phyloP scores from a whole-genome alignment of 1,139 yeast genomes.

The Taphrina betulina region DNA sequence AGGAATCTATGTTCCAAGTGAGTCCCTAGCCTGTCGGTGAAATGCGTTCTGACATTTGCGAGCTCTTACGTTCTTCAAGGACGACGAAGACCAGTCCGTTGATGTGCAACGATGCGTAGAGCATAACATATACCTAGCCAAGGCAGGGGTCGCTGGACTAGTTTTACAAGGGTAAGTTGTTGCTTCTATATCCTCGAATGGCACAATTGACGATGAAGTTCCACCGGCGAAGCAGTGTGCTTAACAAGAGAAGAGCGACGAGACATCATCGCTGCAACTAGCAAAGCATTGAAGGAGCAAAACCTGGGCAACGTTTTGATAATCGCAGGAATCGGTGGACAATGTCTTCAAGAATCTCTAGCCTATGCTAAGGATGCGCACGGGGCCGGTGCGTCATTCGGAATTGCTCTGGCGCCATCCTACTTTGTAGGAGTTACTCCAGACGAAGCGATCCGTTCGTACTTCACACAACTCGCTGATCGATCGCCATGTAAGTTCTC shows the following conservation, averaged over 20 bases:
- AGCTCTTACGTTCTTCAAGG: conserved; percentile 53
- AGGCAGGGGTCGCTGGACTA: conserved; percentile 51
- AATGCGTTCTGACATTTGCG: no score
- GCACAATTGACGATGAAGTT: not conserved
- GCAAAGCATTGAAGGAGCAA: conserved; percentile 46
- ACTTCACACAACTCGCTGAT: conserved; percentile 52
- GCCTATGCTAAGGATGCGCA: conserved; percentile 47
- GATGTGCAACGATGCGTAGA: conserved; percentile 50
- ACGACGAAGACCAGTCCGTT: conserved; percentile 44
- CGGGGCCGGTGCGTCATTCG: conserved; percentile 51
- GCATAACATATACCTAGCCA: conserved; percentile 49
- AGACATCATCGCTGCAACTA: conserved; percentile 44
- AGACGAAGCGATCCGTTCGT: conserved; percentile 50
- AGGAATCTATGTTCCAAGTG: no score
- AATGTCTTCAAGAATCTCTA: conserved; percentile 48
- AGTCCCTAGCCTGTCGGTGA: no score
- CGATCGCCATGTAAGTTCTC: no score
- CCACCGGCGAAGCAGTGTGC: conserved; percentile 42
- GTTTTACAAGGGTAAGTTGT: conserved; percentile 49
- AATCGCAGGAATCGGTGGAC: conserved; percentile 52
- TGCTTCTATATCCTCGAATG: not conserved
- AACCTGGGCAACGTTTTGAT: conserved; percentile 45
- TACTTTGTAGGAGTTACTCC: conserved; percentile 39
- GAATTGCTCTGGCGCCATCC: conserved; percentile 40
- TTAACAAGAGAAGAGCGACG: conserved; percentile 50